Base-by-base conservation (phyloP, 129 eudicot genomes). In the Helianthus annuus region DNA sequence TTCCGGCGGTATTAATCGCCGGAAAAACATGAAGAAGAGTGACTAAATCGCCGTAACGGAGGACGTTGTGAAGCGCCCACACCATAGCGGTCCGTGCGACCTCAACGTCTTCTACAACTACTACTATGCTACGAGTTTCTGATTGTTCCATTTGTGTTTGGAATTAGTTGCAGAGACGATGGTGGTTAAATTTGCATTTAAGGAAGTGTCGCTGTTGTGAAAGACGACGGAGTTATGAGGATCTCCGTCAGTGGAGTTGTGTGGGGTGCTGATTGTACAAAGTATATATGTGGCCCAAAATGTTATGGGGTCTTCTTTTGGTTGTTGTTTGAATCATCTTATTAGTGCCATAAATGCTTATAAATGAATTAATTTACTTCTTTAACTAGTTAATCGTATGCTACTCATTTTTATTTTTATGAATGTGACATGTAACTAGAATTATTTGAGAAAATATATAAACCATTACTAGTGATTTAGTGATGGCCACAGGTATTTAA, bases 11-110 rank as follows among this genome's bases (percentile, higher is more conserved):
- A 4, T 74, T n/a, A 71, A 0, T 59, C 71, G 80, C 65, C 4
- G 94, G 85, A 32, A 75, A 87, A n/a, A 91, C 86, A 64, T 89
- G 98, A 10, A 92, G 90, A 6, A 92, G 96, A 36, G 90, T 92
- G 12, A 92, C 75, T 56, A 87, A 76, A 77, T 92, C 98, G 10
- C 95, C 98, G 56, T 63, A 79, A 0, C 98, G 82, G 61, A 89
- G 79, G 16, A 92, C 60, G 70, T 92, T 92, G 36, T 85, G 85
- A 24, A 92, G 95, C 15, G 98, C 91, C 98, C 98, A 92, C 7
- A 76, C 48, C 24, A 92, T 72, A 10, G 98, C 96, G 38, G 88
- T 89, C 78, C 85, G 83, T 15, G 98, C 89, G 36, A 81, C 78
- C 48, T 92, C 96, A 38, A 77, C 85, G 2, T 92, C 98, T 82